These are phyloP conservation scores for Boletus pseudopeckii DNA, from an alignment of 768 basidiomycete species.

Conservation along the genomic window DNA sequence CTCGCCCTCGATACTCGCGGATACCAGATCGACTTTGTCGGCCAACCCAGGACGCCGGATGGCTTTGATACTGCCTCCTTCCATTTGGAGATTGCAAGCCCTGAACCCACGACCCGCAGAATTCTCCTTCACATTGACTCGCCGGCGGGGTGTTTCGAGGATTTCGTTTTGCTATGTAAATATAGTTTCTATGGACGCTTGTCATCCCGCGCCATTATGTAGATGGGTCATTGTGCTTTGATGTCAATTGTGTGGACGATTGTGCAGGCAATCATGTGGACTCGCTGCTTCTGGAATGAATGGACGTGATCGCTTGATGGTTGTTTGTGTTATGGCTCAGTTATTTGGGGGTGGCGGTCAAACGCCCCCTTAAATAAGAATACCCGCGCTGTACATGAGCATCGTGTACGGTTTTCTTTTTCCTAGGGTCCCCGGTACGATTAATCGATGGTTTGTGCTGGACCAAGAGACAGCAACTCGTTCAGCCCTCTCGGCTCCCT, in stretches of 20 bases:
- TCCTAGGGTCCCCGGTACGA: not conserved
- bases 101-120: constrained; percentile 2
- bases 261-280: not conserved
- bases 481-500: constrained; percentile 4
- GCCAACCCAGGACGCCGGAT: constrained; percentile 11
- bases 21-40: constrained; percentile 48
- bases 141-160: not conserved
- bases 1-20: constrained; percentile 37
- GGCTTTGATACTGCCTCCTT: constrained; percentile 11
- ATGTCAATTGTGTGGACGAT: not conserved
- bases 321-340: constrained; percentile 10
- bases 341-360: constrained; percentile 8
- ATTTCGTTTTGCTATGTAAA: not conserved
- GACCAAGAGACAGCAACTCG: not conserved
- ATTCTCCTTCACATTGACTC: not conserved
- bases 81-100: constrained; percentile 1
- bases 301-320: constrained; percentile 12
- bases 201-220: not conserved
- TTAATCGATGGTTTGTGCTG: constrained; percentile 1
- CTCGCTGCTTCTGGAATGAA: not conserved
- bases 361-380: not conserved
- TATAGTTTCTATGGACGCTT: not conserved
- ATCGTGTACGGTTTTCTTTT: not conserved
- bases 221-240: not conserved
- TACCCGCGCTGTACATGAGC: not conserved